Conservation (phyloP, 768 basidiomycete genomes). For the Tylopilus vinaceipallidus region DNA sequence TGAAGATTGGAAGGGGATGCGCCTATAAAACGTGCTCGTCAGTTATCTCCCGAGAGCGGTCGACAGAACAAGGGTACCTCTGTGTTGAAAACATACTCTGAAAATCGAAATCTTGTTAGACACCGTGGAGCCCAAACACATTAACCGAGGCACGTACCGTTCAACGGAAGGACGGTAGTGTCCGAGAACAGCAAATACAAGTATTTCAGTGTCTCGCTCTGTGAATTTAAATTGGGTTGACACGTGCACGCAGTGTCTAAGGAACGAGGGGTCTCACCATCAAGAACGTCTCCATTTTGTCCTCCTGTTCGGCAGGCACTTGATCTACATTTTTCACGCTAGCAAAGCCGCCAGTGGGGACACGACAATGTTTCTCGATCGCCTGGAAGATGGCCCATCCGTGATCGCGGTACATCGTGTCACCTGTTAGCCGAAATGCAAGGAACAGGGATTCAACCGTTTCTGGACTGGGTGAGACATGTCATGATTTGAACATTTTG, state of each 20-base stretch:
- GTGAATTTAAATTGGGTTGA: not conserved
- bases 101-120: slow-evolving; percentile 9
- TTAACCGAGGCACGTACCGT: slow-evolving; percentile 48
- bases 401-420: slow-evolving; percentile 72
- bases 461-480: slow-evolving; percentile 62
- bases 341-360: slow-evolving; percentile 81
- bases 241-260: not conserved
- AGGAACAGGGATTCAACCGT: slow-evolving; percentile 93
- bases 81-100: slow-evolving; percentile 90
- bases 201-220: slow-evolving; percentile 92
- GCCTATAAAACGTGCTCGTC: slow-evolving; percentile 39
- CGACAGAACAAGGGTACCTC: slow-evolving; percentile 50
- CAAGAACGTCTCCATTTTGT: slow-evolving; percentile 96
- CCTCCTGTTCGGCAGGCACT: slow-evolving; percentile 63
- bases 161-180: slow-evolving; percentile 64
- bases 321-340: slow-evolving; percentile 83
- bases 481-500: not conserved
- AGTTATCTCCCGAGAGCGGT: not conserved
- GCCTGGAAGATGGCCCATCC: slow-evolving; percentile 91
- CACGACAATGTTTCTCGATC: slow-evolving; percentile 78
- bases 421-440: slow-evolving; percentile 87
- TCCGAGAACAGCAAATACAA: slow-evolving; percentile 86
- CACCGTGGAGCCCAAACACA: not conserved
- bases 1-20: slow-evolving; percentile 71
- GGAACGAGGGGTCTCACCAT: slow-evolving; percentile 49